phyloP scores from a whole-genome alignment of 2,329 filamentous ascomycete species.

The Pestalotiopsis sp. region DNA sequence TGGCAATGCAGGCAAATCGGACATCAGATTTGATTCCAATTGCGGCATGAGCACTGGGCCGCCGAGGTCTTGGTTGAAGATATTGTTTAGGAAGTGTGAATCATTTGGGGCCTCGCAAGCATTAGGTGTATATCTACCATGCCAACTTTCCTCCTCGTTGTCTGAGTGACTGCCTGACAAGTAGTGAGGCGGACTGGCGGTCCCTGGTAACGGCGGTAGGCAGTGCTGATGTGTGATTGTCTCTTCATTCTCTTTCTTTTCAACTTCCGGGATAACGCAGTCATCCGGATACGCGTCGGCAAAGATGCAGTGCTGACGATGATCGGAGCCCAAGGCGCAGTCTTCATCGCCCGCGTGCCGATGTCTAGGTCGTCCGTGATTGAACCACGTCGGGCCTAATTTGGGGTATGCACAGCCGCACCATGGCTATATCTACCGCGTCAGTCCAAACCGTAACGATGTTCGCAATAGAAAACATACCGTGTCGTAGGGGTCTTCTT shows the following conservation, averaged over 20 bases:
- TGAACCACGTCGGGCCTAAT: constrained; percentile 20
- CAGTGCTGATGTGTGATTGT: background rate
- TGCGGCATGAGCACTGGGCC: no score
- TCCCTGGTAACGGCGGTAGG: background rate
- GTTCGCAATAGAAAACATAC: no score
- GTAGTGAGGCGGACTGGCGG: background rate
- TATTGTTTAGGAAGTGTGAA: no score
- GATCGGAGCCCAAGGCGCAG: constrained; percentile 20
- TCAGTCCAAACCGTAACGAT: no score
- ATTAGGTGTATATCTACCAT: background rate
- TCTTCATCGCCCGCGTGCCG: constrained; percentile 21
- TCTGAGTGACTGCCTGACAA: background rate
- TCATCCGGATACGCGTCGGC: constrained; percentile 14
- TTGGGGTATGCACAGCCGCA: constrained; percentile 18
- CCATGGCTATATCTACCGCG: no score
- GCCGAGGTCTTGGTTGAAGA: no score
- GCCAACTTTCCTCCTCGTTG: background rate
- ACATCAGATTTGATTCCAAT: no score
- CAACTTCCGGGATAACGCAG: constrained; percentile 16
- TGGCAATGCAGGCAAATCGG: no score
- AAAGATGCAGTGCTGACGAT: constrained; percentile 25
- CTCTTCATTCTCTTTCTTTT: background rate
- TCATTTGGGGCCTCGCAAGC: no score
- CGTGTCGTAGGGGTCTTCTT: background rate
- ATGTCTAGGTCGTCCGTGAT: constrained; percentile 20